These are phyloP conservation scores for Suillus fuscotomentosus DNA, from an alignment of 768 basidiomycete species.

Conservation along the genomic window DNA sequence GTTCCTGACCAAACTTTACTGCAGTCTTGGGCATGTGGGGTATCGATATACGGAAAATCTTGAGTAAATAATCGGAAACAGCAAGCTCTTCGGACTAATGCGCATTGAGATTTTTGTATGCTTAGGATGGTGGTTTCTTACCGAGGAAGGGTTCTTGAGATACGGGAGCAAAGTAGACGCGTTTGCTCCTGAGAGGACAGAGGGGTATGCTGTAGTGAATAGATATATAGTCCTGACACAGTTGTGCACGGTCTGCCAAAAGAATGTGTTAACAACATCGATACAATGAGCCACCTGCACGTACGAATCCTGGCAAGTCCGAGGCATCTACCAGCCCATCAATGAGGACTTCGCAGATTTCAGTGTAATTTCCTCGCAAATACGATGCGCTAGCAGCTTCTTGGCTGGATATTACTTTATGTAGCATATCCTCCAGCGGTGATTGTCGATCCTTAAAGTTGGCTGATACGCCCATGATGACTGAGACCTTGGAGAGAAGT, in stretches of 20 bases:
- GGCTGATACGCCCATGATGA: slow-evolving; percentile 84
- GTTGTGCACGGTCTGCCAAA: slow-evolving; percentile 68
- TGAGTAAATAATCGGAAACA: slow-evolving; percentile 83
- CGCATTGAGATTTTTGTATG: not conserved
- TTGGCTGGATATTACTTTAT: slow-evolving; percentile 78
- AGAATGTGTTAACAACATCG: slow-evolving; percentile 5
- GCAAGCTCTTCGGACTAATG: slow-evolving; percentile 76
- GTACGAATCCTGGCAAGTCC: slow-evolving; percentile 72
- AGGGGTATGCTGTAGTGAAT: slow-evolving; percentile 79
- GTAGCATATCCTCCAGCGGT: slow-evolving; percentile 80
- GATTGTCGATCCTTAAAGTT: slow-evolving; percentile 83
- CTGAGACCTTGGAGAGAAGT: slow-evolving; percentile 63
- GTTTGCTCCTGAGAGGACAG: slow-evolving; percentile 77
- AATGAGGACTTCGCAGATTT: slow-evolving; percentile 84
- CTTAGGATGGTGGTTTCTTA: slow-evolving; percentile 27
- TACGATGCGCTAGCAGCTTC: slow-evolving; percentile 48
- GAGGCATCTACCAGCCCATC: slow-evolving; percentile 88
- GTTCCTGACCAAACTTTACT: slow-evolving; percentile 81
- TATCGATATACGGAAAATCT: slow-evolving; percentile 82
- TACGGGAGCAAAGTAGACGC: slow-evolving; percentile 89
- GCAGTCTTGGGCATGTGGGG: slow-evolving; percentile 90
- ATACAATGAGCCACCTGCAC: slow-evolving; percentile 24
- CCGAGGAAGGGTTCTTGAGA: slow-evolving; percentile 77
- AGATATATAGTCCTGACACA: slow-evolving; percentile 85
- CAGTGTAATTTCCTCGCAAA: slow-evolving; percentile 68